Evolutionary conservation across 2,329 filamentous ascomycete genomes (phyloP).

Genomic region (Xylariaceae sp.): DNA sequence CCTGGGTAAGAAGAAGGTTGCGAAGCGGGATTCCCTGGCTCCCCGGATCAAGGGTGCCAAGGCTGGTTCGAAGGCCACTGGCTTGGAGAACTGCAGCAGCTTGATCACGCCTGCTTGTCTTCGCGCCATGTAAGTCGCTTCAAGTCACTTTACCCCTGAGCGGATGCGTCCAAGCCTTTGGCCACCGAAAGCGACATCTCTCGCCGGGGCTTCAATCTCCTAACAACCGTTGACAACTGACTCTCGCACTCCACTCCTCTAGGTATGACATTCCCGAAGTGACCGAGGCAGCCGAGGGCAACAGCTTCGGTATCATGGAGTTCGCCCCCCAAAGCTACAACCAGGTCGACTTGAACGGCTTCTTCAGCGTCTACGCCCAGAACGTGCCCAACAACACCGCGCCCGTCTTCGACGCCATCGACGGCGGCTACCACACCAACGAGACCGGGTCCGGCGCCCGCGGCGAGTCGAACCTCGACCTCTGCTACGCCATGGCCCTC

Average conservation of each 20-base stretch:
- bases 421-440: conserved; percentile 31
- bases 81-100: conserved; percentile 1
- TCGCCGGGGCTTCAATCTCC: not conserved
- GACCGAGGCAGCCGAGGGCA: conserved; percentile 2
- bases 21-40: not conserved
- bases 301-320: conserved; percentile 11
- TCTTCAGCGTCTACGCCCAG: conserved; percentile 1
- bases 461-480: conserved; percentile 22
- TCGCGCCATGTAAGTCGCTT: conserved; percentile 6
- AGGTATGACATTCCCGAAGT: conserved; percentile 5
- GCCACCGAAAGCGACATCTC: not conserved
- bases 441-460: conserved; percentile 22
- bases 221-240: not conserved
- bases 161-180: not conserved
- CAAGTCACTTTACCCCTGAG: not conserved
- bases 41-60: not conserved
- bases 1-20: not conserved
- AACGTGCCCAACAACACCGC: conserved; percentile 31
- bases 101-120: conserved; percentile 9
- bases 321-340: conserved; percentile 8
- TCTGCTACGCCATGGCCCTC: conserved; percentile 24
- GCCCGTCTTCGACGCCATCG: conserved; percentile 32
- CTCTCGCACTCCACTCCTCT: not conserved
- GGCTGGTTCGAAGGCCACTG: not conserved
- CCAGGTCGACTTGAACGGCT: conserved; percentile 8